A percentile compares a stretch with the other conserved stretches of the same genome.
Conservation (phyloP, 192 early-diverging fungal genomes). For the Backusella liffmaniae region DNA sequence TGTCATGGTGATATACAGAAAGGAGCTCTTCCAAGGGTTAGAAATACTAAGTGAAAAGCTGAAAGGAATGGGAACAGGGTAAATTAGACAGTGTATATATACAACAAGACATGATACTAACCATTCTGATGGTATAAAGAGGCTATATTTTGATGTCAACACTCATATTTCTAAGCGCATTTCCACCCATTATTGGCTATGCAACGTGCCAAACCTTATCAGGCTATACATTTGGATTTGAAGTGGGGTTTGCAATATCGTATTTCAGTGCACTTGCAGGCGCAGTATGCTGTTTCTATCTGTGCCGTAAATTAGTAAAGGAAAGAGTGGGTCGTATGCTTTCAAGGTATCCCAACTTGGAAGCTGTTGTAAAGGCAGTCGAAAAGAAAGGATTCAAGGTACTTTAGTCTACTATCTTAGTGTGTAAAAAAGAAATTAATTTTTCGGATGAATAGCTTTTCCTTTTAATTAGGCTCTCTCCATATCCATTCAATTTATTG, state of each 20-base stretch:
- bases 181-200: slow-evolving; percentile 71
- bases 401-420: slow-evolving; percentile 3
- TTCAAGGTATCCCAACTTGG: slow-evolving; percentile 45
- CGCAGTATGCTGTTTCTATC: slow-evolving; percentile 50
- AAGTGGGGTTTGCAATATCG: slow-evolving; percentile 54
- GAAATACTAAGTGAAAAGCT: slow-evolving; percentile 39
- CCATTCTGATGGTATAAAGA: slow-evolving; percentile 14
- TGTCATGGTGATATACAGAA: slow-evolving; percentile 31
- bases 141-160: slow-evolving; percentile 47
- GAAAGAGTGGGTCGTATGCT: slow-evolving; percentile 42
- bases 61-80: slow-evolving; percentile 42
- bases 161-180: slow-evolving; percentile 58
- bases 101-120: neutral
- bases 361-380: slow-evolving; percentile 53
- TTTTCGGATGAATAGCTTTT: slow-evolving; percentile 46
- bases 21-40: slow-evolving; percentile 39
- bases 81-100: neutral
- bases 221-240: slow-evolving; percentile 68
- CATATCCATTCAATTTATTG: slow-evolving; percentile 70
- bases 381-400: slow-evolving; percentile 64
- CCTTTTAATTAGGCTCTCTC: slow-evolving; percentile 65
- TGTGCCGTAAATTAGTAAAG: slow-evolving; percentile 49
- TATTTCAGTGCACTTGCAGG: slow-evolving; percentile 58
- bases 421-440: neutral
- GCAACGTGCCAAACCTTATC: slow-evolving; percentile 61